Evolutionary conservation across 2,329 filamentous ascomycete genomes (phyloP), one percentile per base, ranked within the genome.

Genomic region (Pleoardoris graminearum): DNA sequence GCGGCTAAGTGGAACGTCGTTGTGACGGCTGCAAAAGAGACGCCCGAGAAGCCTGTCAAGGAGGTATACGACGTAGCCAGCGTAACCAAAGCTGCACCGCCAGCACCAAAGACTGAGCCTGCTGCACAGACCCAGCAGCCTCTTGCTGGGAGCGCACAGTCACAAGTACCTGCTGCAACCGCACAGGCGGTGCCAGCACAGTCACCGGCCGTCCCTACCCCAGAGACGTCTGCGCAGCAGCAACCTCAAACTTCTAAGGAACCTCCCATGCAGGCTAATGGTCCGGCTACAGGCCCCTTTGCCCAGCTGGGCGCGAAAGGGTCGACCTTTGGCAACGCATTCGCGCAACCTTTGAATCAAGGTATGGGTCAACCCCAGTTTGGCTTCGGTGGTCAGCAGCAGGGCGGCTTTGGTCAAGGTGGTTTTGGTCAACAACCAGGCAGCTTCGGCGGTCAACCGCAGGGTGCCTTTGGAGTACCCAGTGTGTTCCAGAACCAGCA

Each of bases 51-150:
- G 68, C 85, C 91, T 0, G 91, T 97, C 3, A 83, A 79, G 8
- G 91, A 97, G 72, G 92, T 97, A 0, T 97, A 90, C 89, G 85
- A 88, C 58, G 77, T 89, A 48, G 91, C 88, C 0, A 92, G 93
- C 74, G 79, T 76, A 48, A 82, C 85, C 10, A 88, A 84, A 68
- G 70, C 78, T 37, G 51, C 67, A 35, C 63, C 59, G 16, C 55
- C 39, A 16, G 29, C 48, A n/a, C 50, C 60, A 30, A 55, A 57
- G 32, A 60, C 57, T 17, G 57, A 68, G 35, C 53, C 60, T 8
- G 55, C 55, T 17, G 41, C 57, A 17, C 22, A 50, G 14, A 32
- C 55, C 39, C 59, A 53, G 42, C 22, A 50, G 29, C 17, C 47
- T 38, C 33, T 32, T 11, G 36, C 25, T 17, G 19, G 23, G 23